A percentile compares a stretch with the other conserved stretches of the same genome.
Conservation (phyloP, 169 alveolate species). For the Besnoitia besnoiti region DNA sequence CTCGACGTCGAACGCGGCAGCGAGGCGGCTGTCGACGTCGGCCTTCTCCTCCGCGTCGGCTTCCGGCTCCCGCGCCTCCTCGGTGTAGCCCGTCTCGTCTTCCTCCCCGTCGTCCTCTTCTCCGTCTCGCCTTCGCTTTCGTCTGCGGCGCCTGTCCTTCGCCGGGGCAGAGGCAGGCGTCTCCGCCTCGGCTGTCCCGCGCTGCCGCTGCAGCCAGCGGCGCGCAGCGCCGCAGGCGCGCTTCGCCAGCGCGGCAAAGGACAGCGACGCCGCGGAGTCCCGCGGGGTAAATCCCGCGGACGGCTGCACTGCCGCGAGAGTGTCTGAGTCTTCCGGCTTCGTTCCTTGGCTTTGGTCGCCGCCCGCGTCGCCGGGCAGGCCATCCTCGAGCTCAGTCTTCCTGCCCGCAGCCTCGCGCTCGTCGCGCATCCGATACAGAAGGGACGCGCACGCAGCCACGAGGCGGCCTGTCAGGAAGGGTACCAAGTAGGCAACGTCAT, state of each 20-base stretch:
- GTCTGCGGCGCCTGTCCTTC: not conserved
- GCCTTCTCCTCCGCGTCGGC: not conserved
- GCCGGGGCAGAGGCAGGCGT: not conserved
- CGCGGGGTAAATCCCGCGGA: not conserved
- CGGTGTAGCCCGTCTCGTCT: not conserved
- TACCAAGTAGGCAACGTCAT: slow-evolving; percentile 51
- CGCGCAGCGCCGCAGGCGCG: not conserved
- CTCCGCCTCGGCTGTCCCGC: not conserved
- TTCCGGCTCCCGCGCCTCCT: not conserved
- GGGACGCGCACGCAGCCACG: slow-evolving; percentile 45
- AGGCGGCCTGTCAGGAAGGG: slow-evolving; percentile 65
- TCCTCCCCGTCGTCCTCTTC: not conserved
- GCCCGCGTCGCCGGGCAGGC: not conserved
- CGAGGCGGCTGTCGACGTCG: not conserved
- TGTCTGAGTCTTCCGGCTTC: too few species aligned
- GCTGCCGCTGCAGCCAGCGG: not conserved
- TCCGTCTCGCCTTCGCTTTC: not conserved
- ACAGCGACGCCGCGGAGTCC: not conserved
- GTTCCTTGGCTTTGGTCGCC: not conserved
- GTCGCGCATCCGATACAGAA: not conserved
- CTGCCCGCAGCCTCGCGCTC: not conserved
- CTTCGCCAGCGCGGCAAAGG: not conserved
- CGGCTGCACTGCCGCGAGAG: too few species aligned
- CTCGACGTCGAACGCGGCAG: not conserved
- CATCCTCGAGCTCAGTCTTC: not conserved